These are phyloP conservation scores for Pseudophaeomoniella oleicola DNA, from an alignment of 2,329 filamentous ascomycete species.

Conservation along the genomic window DNA sequence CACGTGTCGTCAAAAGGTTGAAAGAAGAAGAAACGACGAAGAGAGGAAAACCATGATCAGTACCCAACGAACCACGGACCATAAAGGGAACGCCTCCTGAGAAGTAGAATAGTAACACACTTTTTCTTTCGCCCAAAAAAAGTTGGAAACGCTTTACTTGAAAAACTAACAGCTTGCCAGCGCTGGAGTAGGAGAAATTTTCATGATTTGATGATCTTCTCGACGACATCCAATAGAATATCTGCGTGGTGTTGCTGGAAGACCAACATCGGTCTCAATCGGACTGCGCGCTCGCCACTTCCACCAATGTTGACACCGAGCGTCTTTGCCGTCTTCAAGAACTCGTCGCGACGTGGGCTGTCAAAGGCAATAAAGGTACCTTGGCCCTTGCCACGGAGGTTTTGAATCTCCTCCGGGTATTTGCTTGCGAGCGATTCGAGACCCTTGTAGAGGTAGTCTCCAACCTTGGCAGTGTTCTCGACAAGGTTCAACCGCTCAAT, in stretches of 20 bases:
- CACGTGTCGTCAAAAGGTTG: too few species aligned
- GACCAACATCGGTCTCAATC: slow-evolving; percentile 77
- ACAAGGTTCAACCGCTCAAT: slow-evolving; percentile 66
- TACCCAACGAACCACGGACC: too few species aligned
- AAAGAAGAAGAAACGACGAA: too few species aligned
- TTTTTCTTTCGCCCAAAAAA: too few species aligned
- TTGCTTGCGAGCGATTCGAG: slow-evolving; percentile 52
- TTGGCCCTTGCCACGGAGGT: slow-evolving; percentile 74
- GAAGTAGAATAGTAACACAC: too few species aligned
- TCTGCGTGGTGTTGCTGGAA: slow-evolving; percentile 84
- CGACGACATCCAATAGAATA: slow-evolving; percentile 62
- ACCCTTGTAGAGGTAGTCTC: slow-evolving; percentile 61
- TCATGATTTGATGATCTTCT: slow-evolving; percentile 51
- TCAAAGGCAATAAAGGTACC: slow-evolving; percentile 93
- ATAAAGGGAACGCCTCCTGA: too few species aligned
- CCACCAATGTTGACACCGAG: slow-evolving; percentile 81
- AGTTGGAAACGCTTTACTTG: too few species aligned
- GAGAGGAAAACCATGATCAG: too few species aligned
- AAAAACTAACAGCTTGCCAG: too few species aligned
- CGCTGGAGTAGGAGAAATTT: too few species aligned
- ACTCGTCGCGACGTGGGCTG: slow-evolving; percentile 62
- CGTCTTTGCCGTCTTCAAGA: slow-evolving; percentile 63
- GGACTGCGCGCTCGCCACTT: slow-evolving; percentile 58
- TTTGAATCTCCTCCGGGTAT: slow-evolving; percentile 65
- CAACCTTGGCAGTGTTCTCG: slow-evolving; percentile 59